A percentile compares a stretch with the other conserved stretches of the same genome.
These are phyloP conservation scores for Nymphaea colorata DNA, from an alignment of 164 flowering plant genomes.

Conservation along the genomic window DNA sequence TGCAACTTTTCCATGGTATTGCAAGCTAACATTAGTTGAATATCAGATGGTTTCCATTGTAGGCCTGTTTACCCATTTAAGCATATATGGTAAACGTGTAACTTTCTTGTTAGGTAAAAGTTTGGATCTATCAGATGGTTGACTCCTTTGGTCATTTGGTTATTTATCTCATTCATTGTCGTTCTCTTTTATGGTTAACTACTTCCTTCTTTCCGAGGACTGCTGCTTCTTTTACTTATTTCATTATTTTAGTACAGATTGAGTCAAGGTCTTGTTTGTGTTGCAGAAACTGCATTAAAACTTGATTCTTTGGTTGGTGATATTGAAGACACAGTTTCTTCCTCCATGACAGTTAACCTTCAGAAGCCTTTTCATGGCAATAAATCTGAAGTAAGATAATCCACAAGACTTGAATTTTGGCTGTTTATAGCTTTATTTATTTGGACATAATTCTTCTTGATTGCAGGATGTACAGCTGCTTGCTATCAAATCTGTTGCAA, in stretches of 20 bases:
- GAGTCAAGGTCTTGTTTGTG: not conserved
- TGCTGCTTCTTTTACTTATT: not conserved
- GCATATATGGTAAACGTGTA: no score
- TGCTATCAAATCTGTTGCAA: slow-evolving; percentile 56
- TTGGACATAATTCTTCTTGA: slow-evolving; percentile 2
- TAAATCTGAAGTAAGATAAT: slow-evolving; percentile 44
- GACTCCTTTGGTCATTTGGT: not conserved
- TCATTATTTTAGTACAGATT: not conserved
- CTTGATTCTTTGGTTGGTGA: slow-evolving; percentile 85
- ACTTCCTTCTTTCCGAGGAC: not conserved
- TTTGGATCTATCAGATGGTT: not conserved
- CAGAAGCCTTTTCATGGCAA: slow-evolving; percentile 25
- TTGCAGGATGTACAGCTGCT: slow-evolving; percentile 45
- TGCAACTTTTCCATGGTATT: not conserved
- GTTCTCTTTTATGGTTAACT: not conserved
- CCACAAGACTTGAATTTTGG: not conserved
- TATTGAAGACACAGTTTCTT: slow-evolving; percentile 88
- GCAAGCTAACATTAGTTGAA: no score
- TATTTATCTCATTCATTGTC: not conserved
- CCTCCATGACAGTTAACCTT: slow-evolving; percentile 40
- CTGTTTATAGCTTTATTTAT: not conserved
- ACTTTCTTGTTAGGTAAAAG: no score
- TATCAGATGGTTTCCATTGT: no score
- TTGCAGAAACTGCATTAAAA: slow-evolving; percentile 76
- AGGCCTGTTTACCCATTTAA: no score